Evolutionary conservation across 2,329 filamentous ascomycete species (phyloP), one percentile per base, ranked within the genome.

Genomic region (Rhytidhysteron rufulum): DNA sequence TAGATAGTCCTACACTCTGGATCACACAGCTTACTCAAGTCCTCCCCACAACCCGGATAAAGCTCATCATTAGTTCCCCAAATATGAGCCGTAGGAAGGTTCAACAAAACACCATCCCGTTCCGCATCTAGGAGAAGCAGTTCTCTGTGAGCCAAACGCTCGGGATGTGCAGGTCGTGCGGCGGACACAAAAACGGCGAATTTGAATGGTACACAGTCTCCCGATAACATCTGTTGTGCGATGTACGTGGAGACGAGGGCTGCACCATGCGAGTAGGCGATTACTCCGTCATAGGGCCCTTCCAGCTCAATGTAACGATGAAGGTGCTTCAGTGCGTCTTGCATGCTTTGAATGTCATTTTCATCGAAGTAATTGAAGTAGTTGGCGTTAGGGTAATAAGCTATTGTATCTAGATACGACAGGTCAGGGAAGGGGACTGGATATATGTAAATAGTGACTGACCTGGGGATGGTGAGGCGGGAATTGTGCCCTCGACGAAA

Each of bases 211-310:
- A 4, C n/a, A 33, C 4, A 13, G 18, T 15, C 4, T 22, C 19
- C 11, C n/a, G 17, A 9, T 15, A 3, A 15, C 16, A 16, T 21
- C 7, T 17, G 10, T 4, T 16, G n/a, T 18, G 34, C 18, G 29
- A 39, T 36, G 10, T 21, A 21, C 29, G 27, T 22, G 16, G 37
- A 10, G 7, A 29, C 37, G 4, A 39, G 15, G 18, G 27, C 5
- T 4, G 37, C 30, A n/a, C 37, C 37, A 13, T 39, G 37, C 13
- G 37, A 39, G 29, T 34, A 39, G 13, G 37, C 37, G 13, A 39
- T 34, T 6, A 39, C 37, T 5, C 37, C 27, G 17, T 39, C 37
- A 21, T 34, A 39, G 17, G 37, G 37, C 6, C 37, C 37, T 17
- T 39, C 37, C 5, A 19, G 29, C 9, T 15, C 29, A n/a, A 39